Evolutionary conservation across 257 asterid genomes (phyloP), one percentile per base, ranked within the genome.

Genomic region (Ilex aquifolium): DNA sequence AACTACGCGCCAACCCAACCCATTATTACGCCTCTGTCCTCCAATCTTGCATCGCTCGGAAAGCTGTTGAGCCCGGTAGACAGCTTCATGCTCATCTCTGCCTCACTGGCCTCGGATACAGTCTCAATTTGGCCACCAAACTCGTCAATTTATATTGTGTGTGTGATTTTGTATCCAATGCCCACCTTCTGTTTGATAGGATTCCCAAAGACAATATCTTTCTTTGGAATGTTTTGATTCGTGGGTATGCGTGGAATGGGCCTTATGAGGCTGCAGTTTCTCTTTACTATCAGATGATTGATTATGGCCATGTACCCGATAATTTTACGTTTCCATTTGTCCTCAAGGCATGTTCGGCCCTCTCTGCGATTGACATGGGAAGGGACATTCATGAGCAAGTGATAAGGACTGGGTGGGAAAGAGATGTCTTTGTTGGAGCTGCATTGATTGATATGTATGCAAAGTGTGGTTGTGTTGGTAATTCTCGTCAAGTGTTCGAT

Each of bases 181-280:
- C 57, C 27, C 57, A 53, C 30, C 57, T 53, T 53, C 57, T 53
- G 57, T 53, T 53, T 21, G 57, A 53, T 17, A 53, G 57, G 15
- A 53, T 53, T 53, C 57, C 57, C 5, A 53, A 53, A 21, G 57
- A 14, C 10, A 53, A 53, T 53, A 10, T 53, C 57, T 53, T 53
- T 21, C 57, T 53, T 53, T 53, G 57, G 57, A 53, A 53, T 53
- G 30, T 53, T 53, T 53, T 53, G 57, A 53, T 53, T 53, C 57
- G 57, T 53, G 57, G 57, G 57, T 53, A 53, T 21, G 57, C 57
- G n/a, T 53, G 57, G 57, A 53, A 53, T 53, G 30, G 57, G 11
- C 57, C 57, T 15, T 21, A 17, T 21, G 30, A 53, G 57, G 30
- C 15, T 15, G 57, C 57, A 21, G 15, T 53, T 14, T 53, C 57